Conservation (phyloP, 2,329 filamentous ascomycete genomes). For the Sarocladium strictum region DNA sequence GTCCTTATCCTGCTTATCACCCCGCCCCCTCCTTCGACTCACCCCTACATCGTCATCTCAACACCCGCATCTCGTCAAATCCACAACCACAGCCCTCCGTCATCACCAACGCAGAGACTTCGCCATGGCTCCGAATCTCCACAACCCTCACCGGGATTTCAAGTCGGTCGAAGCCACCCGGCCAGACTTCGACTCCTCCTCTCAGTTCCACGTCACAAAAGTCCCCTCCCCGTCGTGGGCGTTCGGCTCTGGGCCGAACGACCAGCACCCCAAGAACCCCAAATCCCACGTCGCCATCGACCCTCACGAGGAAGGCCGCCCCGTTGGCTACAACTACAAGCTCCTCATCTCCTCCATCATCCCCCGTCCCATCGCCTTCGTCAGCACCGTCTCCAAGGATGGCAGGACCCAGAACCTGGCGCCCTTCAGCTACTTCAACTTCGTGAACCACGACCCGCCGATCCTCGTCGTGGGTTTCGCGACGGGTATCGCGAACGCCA, state of each 20-base stretch:
- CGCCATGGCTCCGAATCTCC: slow-evolving; percentile 32
- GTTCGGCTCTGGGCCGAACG: slow-evolving; percentile 60
- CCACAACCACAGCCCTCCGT: slow-evolving; percentile 6
- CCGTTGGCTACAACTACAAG: slow-evolving; percentile 77
- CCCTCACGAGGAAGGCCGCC: slow-evolving; percentile 66
- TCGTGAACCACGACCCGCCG: slow-evolving; percentile 82
- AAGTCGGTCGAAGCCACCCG: slow-evolving; percentile 63
- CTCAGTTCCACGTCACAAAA: slow-evolving; percentile 50
- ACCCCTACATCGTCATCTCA: too few species aligned
- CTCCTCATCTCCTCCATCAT: slow-evolving; percentile 78
- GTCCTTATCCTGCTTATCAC: background rate
- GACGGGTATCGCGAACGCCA: slow-evolving; percentile 24
- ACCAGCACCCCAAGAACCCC: slow-evolving; percentile 22
- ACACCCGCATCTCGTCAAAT: too few species aligned
- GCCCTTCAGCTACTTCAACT: slow-evolving; percentile 80
- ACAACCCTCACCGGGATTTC: slow-evolving; percentile 71
- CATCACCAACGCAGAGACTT: slow-evolving; percentile 7
- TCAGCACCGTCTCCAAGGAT: slow-evolving; percentile 51
- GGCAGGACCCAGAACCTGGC: slow-evolving; percentile 67
- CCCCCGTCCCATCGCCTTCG: slow-evolving; percentile 71
- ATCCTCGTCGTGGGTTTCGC: slow-evolving; percentile 62
- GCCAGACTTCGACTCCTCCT: slow-evolving; percentile 48
- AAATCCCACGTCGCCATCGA: slow-evolving; percentile 69
- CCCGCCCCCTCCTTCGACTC: too few species aligned
- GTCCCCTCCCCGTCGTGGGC: slow-evolving; percentile 61